Percentiles rank a stretch among this genome's conserved stretches.
These are phyloP conservation scores for Populus hybrid DNA, from an alignment of 441 rosid genomes.

Conservation along the genomic window DNA sequence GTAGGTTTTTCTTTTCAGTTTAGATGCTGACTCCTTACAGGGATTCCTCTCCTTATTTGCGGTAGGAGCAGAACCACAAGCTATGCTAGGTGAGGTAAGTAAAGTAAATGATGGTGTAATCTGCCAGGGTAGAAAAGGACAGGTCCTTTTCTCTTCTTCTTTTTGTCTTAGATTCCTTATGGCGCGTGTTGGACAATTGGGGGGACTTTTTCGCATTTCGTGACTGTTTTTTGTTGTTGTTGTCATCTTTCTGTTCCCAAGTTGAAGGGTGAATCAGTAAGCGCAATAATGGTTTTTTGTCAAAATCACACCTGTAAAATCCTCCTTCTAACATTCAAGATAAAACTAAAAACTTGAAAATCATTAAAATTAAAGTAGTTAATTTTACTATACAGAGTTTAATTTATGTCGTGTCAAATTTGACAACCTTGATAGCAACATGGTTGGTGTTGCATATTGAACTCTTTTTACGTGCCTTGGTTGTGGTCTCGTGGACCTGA, in stretches of 20 bases:
- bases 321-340: too few species aligned
- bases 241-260: conserved; percentile 38
- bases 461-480: conserved; percentile 11
- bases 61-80: neutral
- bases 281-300: neutral
- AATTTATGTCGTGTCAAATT: too few species aligned
- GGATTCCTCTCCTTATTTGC: neutral
- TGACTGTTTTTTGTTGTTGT: neutral
- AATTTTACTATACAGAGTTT: too few species aligned
- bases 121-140: conserved; percentile 26
- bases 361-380: too few species aligned
- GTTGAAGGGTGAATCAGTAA: conserved; percentile 24
- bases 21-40: neutral
- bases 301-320: neutral
- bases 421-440: conserved; percentile 4
- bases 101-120: neutral
- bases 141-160: conserved; percentile 9
- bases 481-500: conserved; percentile 24
- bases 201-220: conserved; percentile 14
- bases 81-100: neutral
- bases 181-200: conserved; percentile 12
- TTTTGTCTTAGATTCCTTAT: conserved; percentile 14
- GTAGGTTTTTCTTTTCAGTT: neutral
- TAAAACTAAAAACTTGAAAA: too few species aligned
- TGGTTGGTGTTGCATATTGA: conserved; percentile 17